phyloP scores from a whole-genome alignment of 2,329 filamentous ascomycete species.

The Penicillium concentricum region DNA sequence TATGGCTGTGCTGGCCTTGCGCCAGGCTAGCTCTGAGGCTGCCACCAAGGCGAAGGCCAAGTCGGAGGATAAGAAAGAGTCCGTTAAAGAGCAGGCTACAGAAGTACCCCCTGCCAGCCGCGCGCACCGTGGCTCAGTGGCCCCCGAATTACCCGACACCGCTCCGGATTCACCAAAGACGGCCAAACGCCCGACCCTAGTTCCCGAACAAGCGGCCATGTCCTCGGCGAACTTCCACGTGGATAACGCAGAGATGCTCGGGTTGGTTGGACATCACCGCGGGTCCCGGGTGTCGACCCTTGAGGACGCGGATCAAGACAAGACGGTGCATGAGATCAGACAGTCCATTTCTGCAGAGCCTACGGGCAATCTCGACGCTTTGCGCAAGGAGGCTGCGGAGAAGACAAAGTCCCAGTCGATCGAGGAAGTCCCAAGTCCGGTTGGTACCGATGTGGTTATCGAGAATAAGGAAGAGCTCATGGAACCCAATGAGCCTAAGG shows the following conservation, averaged over 20 bases:
- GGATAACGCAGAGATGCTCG: constrained; percentile 36
- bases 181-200: constrained; percentile 31
- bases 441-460: neutral
- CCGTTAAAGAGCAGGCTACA: constrained; percentile 15
- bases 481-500: constrained; percentile 7
- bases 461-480: constrained; percentile 5
- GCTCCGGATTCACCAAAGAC: constrained; percentile 18
- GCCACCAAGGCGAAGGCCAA: constrained; percentile 38
- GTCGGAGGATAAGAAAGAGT: constrained; percentile 16
- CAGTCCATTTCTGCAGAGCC: constrained; percentile 35
- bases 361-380: constrained; percentile 26
- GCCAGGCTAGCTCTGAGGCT: constrained; percentile 45
- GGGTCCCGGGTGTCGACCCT: constrained; percentile 37
- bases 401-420: constrained; percentile 26
- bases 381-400: constrained; percentile 31
- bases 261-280: constrained; percentile 42
- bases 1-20: constrained; percentile 40
- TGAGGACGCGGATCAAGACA: constrained; percentile 35
- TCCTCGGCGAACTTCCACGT: constrained; percentile 41
- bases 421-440: constrained; percentile 19
- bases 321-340: constrained; percentile 38
- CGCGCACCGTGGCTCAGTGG: constrained; percentile 32
- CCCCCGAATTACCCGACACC: constrained; percentile 29
- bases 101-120: constrained; percentile 7
- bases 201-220: constrained; percentile 37